A percentile compares a stretch with the other conserved stretches of the same genome.
phyloP scores from a whole-genome alignment of 163 green algal species.

The Scenedesmus sp. region DNA sequence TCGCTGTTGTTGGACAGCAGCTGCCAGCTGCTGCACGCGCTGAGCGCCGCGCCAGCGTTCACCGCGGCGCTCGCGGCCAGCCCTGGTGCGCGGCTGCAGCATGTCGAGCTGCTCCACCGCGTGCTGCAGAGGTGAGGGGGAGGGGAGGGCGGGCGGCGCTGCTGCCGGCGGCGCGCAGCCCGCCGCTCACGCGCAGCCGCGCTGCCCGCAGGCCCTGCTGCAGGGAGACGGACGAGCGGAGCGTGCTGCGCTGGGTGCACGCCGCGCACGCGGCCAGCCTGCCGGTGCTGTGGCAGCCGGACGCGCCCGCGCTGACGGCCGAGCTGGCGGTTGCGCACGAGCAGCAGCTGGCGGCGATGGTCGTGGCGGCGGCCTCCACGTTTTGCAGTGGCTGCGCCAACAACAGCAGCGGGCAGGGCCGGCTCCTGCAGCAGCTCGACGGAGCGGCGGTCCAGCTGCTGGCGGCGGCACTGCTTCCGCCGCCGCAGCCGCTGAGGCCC shows the following conservation, averaged over 20 bases:
- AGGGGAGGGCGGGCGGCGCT: background rate
- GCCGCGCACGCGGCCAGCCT: constrained; percentile 8
- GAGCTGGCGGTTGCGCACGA: background rate
- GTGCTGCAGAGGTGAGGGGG: constrained; percentile 8
- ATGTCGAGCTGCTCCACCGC: background rate
- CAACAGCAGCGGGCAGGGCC: background rate
- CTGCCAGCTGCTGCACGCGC: constrained; percentile 8
- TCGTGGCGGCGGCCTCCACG: too few relatives aligned
- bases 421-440: background rate
- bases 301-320: too few relatives aligned
- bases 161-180: background rate
- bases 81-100: too few relatives aligned
- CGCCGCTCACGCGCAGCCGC: background rate
- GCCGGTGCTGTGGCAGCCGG: constrained; percentile 6
- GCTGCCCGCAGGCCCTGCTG: constrained; percentile 11
- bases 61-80: background rate
- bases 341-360: background rate
- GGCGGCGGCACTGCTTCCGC: too few relatives aligned
- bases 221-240: background rate
- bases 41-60: background rate
- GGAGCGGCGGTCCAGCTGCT: background rate
- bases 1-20: background rate
- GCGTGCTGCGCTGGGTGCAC: background rate
- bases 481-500: too few relatives aligned
- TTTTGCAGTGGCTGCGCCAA: background rate